Base-by-base conservation (phyloP, 306 rosid genomes). In the Trifolium repens region DNA sequence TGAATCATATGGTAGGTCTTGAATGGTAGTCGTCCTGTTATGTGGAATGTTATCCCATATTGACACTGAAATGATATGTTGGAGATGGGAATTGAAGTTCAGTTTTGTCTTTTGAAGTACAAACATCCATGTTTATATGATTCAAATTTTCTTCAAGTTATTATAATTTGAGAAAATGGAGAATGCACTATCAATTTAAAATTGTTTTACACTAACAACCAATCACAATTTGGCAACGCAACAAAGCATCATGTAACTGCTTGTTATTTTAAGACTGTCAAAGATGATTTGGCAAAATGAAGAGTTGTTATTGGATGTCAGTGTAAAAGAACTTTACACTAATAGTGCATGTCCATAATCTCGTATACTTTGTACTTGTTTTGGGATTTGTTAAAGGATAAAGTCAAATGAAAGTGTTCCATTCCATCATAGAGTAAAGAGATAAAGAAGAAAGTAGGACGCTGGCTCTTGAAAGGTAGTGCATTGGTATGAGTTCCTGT, bases 351-450 rank as follows among this genome's bases (percentile, higher is more conserved):
- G 42, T 8, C 42, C 42, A 7, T 60, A 52, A 62, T 6, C 63
- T 40, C 39, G 1, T 34, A 32, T 54, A 19, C 8, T 22, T 37
- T 55, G 49, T 74, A 17, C 76, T 32, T 37, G 26, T 27, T 68
- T 27, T 50, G 72, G 64, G 55, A 32, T 40, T 81, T 58, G 32
- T 69, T 74, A 69, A 67, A 61, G 76, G 60, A 68, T 75, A 69
- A 57, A 69, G 39, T 80, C 17, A 50, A 47, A 35, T 37, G 67
- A 3, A 73, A 67, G 24, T 26, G 19, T n/a, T 50, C 57, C 46
- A 19, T n/a, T 50, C 57, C 35, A 19, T 62, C 49, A 14, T 50
- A 27, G 35, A 15, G 78, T 60, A 16, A 74, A 75, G 24, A 71
- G 73, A 50, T 65, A 22, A 42, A 32, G 53, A 43, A 57, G 39